Evolutionary conservation across 1,284 basidiomycete genomes (phyloP).

Genomic region (Trichosporon ovoides): DNA sequence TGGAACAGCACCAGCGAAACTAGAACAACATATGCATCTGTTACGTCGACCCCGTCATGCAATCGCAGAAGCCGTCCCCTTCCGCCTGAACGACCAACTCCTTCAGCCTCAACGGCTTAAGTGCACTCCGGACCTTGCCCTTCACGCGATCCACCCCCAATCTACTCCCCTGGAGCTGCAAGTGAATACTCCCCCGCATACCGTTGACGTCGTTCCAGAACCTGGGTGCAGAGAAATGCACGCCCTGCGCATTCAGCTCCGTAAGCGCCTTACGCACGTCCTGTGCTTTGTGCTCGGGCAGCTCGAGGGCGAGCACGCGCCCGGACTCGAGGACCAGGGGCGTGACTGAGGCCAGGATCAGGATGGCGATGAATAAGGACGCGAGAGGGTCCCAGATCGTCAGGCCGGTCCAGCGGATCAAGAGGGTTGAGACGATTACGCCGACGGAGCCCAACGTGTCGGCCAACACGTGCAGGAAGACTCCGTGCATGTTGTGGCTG

Average conservation of each 20-base stretch:
- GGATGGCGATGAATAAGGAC: constrained; percentile 88
- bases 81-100: constrained; percentile 80
- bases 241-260: constrained; percentile 68
- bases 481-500: constrained; percentile 99
- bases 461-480: constrained; percentile 62
- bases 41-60: constrained; percentile 56
- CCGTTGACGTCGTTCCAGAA: constrained; percentile 96
- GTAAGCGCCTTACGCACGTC: constrained; percentile 66
- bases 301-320: constrained; percentile 78
- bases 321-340: constrained; percentile 93
- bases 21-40: no score
- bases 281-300: constrained; percentile 62
- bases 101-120: constrained; percentile 58
- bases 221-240: constrained; percentile 73
- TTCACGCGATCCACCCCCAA: background rate
- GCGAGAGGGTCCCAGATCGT: constrained; percentile 99
- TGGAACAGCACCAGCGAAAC: no score
- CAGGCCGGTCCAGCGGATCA: constrained; percentile 98
- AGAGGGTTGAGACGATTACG: constrained; percentile 94
- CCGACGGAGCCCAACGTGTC: constrained; percentile 60
- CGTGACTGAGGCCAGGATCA: constrained; percentile 92
- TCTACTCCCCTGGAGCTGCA: constrained; percentile 59
- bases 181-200: constrained; percentile 80
- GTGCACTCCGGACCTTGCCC: constrained; percentile 18
- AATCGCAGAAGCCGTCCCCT: constrained; percentile 49